Base-by-base conservation (phyloP, 2,329 filamentous ascomycete genomes). In the Fusarium musae region DNA sequence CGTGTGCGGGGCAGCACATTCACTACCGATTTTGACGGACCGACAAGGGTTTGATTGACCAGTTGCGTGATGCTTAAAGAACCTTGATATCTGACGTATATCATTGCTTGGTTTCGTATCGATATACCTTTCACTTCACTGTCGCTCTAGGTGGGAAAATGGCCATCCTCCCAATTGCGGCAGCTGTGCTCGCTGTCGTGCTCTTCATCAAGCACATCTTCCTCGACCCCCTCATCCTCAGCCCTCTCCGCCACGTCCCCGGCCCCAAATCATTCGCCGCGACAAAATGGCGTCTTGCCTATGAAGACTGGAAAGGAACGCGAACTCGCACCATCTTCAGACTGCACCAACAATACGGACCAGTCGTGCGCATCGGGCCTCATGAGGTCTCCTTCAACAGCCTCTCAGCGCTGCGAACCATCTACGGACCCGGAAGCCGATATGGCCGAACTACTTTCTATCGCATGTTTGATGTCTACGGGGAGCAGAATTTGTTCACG, bases 381-480 rank as follows among this genome's bases (percentile, higher is more conserved):
- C 80, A 83, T 56, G 85, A 87, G 69, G 77, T 88, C 2, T 84
- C 83, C 0, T 83, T 84, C 71, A 79, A 79, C 26, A 81, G 77
- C 9, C 77, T 87, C 1, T 78, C 83, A 0, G 87, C 87, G 0
- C 69, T 89, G 42, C 82, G 84, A n/a, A 83, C 83, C 1, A 89
- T 89, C 28, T 89, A 90, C 75, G 87, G 87, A 1, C 84, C 87
- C 2, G 87, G 88, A 3, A 85, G 82, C 50, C 83, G 83, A 1
- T 89, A 85, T 62, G 86, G 85, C 44, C 78, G 86, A 43, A 87
- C 87, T 0, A 52, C 58, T 2, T 89, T 89, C 72, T 89, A 89
- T 62, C 82, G 84, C 49, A 88, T 89, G 85, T 89, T 89, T 65
- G 86, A 88, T 69, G 85, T 83, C 0, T 88, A 87, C 56, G 86